Evolutionary conservation across 345 rosid species (phyloP).

Genomic region (Aquilaria malaccensis): DNA sequence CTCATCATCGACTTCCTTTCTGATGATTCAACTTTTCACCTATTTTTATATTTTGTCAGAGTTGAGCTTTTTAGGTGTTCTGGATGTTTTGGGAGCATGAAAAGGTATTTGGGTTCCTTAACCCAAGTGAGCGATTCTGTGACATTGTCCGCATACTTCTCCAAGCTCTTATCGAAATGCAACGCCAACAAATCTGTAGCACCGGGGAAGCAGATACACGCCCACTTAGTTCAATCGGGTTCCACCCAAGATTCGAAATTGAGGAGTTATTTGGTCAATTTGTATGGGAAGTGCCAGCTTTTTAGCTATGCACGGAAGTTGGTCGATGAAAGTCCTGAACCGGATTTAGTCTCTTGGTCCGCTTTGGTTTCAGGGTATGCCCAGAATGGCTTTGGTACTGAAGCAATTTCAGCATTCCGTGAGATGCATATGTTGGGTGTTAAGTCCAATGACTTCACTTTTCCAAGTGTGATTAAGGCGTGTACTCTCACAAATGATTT

Average conservation of each 20-base stretch:
- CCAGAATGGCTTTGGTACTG: slow-evolving; percentile 35
- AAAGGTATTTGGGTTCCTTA: not conserved
- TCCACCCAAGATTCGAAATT: slow-evolving; percentile 24
- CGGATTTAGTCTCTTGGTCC: slow-evolving; percentile 60
- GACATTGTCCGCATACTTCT: slow-evolving; percentile 14
- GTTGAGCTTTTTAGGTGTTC: too few relatives aligned
- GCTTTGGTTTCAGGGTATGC: slow-evolving; percentile 58
- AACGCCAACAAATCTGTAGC: slow-evolving; percentile 28
- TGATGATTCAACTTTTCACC: too few relatives aligned
- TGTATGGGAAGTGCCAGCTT: slow-evolving; percentile 36
- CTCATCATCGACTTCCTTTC: too few relatives aligned
- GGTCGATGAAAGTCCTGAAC: slow-evolving; percentile 54
- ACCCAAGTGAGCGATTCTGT: not conserved
- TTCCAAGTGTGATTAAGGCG: slow-evolving; percentile 55
- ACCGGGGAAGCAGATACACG: slow-evolving; percentile 38
- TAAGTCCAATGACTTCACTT: slow-evolving; percentile 48
- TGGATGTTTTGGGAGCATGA: too few relatives aligned
- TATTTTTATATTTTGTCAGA: too few relatives aligned
- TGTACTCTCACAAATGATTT: slow-evolving; percentile 33
- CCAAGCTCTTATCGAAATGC: slow-evolving; percentile 37
- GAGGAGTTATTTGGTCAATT: slow-evolving; percentile 27
- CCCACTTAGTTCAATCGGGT: slow-evolving; percentile 32
- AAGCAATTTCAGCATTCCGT: slow-evolving; percentile 30
- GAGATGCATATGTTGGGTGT: slow-evolving; percentile 45
- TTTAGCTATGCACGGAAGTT: slow-evolving; percentile 42